Percentiles rank a stretch among this genome's conserved stretches.
Evolutionary conservation across 2,329 filamentous ascomycete species (phyloP).

Genomic region (Herpotrichia juniperi): DNA sequence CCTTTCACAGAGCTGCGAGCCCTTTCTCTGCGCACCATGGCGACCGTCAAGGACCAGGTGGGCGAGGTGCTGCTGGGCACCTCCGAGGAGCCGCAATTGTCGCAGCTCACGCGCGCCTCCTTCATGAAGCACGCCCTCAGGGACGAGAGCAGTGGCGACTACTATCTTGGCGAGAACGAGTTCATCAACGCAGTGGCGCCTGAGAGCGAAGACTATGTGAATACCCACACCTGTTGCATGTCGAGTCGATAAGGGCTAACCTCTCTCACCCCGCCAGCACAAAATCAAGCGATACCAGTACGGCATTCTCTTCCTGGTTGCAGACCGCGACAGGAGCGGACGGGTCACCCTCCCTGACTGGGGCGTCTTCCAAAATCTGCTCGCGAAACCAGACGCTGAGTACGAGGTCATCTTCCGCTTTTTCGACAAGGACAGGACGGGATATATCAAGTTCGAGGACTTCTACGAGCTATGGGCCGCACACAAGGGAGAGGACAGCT

Average conservation of each 20-base stretch:
- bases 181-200: constrained; percentile 93
- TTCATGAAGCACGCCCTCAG: constrained; percentile 79
- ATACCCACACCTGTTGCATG: constrained; percentile 42
- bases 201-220: constrained; percentile 86
- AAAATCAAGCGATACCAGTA: constrained; percentile 98
- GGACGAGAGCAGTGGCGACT: constrained; percentile 76
- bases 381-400: constrained; percentile 93
- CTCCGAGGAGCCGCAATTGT: constrained; percentile 65
- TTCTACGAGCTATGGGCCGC: constrained; percentile 84
- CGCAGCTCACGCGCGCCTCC: constrained; percentile 74
- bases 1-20: constrained; percentile 14
- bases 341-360: constrained; percentile 83
- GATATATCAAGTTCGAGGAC: constrained; percentile 86
- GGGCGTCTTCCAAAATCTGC: constrained; percentile 91
- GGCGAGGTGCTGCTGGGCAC: constrained; percentile 69
- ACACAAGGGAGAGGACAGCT: constrained; percentile 82
- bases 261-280: constrained; percentile 65
- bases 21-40: constrained; percentile 33
- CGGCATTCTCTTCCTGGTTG: constrained; percentile 88
- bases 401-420: constrained; percentile 98
- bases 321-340: constrained; percentile 77
- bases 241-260: constrained; percentile 35
- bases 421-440: constrained; percentile 85
- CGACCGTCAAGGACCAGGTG: constrained; percentile 72
- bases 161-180: constrained; percentile 80